Evolutionary conservation across 345 rosid species (phyloP).

Genomic region (Geranium brycei): DNA sequence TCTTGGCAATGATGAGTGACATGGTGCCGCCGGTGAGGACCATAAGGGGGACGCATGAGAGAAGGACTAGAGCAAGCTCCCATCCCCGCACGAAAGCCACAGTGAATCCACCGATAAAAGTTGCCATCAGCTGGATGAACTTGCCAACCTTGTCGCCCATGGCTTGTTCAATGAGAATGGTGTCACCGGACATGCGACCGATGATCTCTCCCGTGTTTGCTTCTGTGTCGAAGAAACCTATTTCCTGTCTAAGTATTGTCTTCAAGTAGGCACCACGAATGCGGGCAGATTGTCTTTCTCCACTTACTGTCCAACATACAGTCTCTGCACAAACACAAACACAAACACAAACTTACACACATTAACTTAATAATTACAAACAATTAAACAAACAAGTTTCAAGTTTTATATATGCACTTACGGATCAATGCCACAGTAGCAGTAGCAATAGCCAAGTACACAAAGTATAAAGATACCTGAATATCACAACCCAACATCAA

Average conservation of each 20-base stretch:
- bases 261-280: constrained; percentile 63
- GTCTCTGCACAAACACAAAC: constrained; percentile 36
- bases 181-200: constrained; percentile 90
- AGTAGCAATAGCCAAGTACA: constrained; percentile 48
- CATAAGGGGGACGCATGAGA: constrained; percentile 45
- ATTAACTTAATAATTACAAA: too few species aligned
- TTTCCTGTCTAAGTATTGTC: constrained; percentile 75
- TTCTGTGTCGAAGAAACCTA: constrained; percentile 69
- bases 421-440: constrained; percentile 52
- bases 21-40: constrained; percentile 41
- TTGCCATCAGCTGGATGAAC: constrained; percentile 43
- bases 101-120: constrained; percentile 59
- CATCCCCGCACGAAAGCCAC: constrained; percentile 54
- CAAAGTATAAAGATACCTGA: constrained; percentile 47
- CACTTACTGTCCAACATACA: constrained; percentile 80
- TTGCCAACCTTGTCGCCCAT: constrained; percentile 96
- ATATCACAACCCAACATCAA: constrained; percentile 1
- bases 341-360: too few species aligned
- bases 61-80: constrained; percentile 39
- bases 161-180: constrained; percentile 80
- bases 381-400: background rate
- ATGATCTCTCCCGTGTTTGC: constrained; percentile 83
- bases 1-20: constrained; percentile 43
- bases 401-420: constrained; percentile 21
- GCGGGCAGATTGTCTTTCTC: constrained; percentile 67